A percentile compares a stretch with the other conserved stretches of the same genome.
Evolutionary conservation across 352 stramenopile species (phyloP).

Genomic region (Phytopythium boreale): DNA sequence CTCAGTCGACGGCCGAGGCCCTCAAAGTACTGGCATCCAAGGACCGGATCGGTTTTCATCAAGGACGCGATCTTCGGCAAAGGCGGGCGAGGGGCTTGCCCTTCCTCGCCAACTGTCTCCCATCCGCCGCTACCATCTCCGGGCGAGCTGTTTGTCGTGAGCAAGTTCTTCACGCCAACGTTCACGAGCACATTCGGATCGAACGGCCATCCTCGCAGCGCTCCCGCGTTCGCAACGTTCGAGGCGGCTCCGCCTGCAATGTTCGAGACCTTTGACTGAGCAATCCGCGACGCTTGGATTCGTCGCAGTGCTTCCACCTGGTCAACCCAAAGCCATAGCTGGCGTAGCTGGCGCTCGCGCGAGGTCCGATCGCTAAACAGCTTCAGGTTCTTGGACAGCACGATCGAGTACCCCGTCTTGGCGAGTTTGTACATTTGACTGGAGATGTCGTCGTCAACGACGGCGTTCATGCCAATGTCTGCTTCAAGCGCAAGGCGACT

Average conservation of each 20-base stretch:
- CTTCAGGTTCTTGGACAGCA: constrained; percentile 73
- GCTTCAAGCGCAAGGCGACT: constrained; percentile 34
- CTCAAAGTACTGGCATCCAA: constrained; percentile 77
- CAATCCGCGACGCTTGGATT: constrained; percentile 51
- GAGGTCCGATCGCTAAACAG: constrained; percentile 45
- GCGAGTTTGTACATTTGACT: constrained; percentile 72
- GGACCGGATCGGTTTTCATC: constrained; percentile 54
- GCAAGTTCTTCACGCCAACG: constrained; percentile 65
- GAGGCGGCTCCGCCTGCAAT: constrained; percentile 21
- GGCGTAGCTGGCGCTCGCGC: constrained; percentile 47
- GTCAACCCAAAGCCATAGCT: constrained; percentile 83
- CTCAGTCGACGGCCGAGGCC: constrained; percentile 60
- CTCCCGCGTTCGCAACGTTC: constrained; percentile 30
- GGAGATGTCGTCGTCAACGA: constrained; percentile 64
- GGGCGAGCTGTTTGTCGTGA: constrained; percentile 24
- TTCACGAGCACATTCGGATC: constrained; percentile 58
- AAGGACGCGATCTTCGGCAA: constrained; percentile 34
- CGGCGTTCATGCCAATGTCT: constrained; percentile 15
- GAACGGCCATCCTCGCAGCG: constrained; percentile 68
- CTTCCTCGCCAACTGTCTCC: constrained; percentile 7
- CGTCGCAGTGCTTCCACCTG: constrained; percentile 74
- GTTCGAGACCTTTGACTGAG: constrained; percentile 30
- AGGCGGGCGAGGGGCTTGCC: background rate
- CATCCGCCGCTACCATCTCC: constrained; percentile 5
- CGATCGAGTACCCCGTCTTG: constrained; percentile 74